A percentile compares a stretch with the other conserved stretches of the same genome.
These are phyloP conservation scores for Orbilia brochopaga DNA, from an alignment of 2,329 filamentous ascomycete genomes.

Conservation along the genomic window DNA sequence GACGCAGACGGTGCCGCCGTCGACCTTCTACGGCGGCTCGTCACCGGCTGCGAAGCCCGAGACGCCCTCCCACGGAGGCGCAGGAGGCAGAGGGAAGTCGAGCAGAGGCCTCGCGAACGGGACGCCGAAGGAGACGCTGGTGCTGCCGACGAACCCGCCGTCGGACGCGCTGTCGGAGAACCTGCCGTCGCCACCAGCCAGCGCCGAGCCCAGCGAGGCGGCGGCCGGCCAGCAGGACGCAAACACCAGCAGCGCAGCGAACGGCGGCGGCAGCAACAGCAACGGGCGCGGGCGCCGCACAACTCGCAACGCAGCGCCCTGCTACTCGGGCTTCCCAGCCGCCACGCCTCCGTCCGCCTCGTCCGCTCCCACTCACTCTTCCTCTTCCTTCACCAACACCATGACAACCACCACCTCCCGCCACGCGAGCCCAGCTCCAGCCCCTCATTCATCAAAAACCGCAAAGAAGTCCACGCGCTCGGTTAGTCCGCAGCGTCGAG, in stretches of 20 bases:
- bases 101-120: conserved; percentile 11
- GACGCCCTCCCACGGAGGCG: conserved; percentile 1
- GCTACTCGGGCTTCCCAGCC: conserved; percentile 34
- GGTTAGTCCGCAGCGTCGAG: conserved; percentile 39
- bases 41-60: neutral
- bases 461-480: conserved; percentile 35
- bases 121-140: conserved; percentile 19
- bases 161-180: conserved; percentile 33
- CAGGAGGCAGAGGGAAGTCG: neutral
- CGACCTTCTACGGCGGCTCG: conserved; percentile 6
- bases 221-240: conserved; percentile 14
- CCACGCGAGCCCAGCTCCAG: conserved; percentile 22
- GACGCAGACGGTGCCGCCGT: conserved; percentile 8
- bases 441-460: conserved; percentile 6
- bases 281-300: conserved; percentile 29
- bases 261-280: neutral
- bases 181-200: conserved; percentile 25
- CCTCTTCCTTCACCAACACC: neutral
- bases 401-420: conserved; percentile 10
- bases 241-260: conserved; percentile 3
- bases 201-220: conserved; percentile 4
- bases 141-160: conserved; percentile 39
- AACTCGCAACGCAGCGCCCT: conserved; percentile 43
- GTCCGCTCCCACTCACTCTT: conserved; percentile 7
- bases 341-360: conserved; percentile 1